Conservation (phyloP, 257 asterid species). For the Cynanchum wilfordii region DNA sequence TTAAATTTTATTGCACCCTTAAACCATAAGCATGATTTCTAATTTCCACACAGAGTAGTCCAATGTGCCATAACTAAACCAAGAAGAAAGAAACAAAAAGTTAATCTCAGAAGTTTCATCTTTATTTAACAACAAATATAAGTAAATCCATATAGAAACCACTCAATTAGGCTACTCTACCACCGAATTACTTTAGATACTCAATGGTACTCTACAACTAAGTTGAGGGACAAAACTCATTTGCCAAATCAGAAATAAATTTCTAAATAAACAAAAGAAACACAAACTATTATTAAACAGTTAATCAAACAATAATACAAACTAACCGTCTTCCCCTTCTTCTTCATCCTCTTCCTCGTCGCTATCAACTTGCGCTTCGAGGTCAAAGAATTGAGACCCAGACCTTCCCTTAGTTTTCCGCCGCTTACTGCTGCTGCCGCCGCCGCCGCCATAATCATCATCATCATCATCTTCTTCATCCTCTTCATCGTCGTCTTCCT, state of each 20-base stretch:
- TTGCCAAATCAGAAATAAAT: neutral
- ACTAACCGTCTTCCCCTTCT: slow-evolving; percentile 87
- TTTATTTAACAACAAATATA: neutral
- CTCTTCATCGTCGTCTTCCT: slow-evolving; percentile 81
- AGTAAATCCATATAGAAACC: neutral
- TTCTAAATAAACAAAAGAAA: neutral
- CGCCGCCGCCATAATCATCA: slow-evolving; percentile 42
- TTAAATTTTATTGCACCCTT: too few relatives aligned
- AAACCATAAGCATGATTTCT: neutral
- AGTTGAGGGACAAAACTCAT: neutral
- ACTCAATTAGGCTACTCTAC: neutral
- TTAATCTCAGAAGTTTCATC: too few relatives aligned
- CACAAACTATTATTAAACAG: neutral
- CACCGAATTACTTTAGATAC: neutral
- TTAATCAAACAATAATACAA: neutral
- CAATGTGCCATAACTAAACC: neutral
- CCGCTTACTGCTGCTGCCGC: slow-evolving; percentile 29
- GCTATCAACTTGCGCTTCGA: slow-evolving; percentile 74
- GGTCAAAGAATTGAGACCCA: slow-evolving; percentile 55
- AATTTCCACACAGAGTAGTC: neutral
- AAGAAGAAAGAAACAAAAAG: neutral
- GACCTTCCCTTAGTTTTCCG: slow-evolving; percentile 37
- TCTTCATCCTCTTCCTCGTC: slow-evolving; percentile 95
- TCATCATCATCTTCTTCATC: slow-evolving; percentile 60
- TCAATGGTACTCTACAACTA: neutral